Percentiles rank a stretch among this genome's conserved stretches.
These are phyloP conservation scores for Ceratocystis huliohia DNA, from an alignment of 2,329 filamentous ascomycete species.

Conservation along the genomic window DNA sequence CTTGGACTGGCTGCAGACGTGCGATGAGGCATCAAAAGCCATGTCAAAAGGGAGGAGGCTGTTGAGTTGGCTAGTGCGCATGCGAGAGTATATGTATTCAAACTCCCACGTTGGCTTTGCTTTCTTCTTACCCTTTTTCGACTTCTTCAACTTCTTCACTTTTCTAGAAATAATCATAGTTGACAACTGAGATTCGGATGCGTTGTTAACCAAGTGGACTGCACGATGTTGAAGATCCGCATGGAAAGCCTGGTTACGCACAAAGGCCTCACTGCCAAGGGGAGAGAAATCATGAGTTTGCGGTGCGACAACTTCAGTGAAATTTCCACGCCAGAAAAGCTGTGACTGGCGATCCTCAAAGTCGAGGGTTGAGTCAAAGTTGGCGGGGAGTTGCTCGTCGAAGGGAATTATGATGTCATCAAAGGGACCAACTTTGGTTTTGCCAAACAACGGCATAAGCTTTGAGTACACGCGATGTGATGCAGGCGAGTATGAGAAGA, in stretches of 20 bases:
- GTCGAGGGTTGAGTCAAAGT: slow-evolving; percentile 30
- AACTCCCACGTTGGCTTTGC: slow-evolving; percentile 11
- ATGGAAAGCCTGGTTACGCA: slow-evolving; percentile 43
- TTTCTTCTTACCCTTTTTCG: not conserved
- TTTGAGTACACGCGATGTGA: slow-evolving; percentile 48
- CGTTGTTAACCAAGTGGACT: slow-evolving; percentile 53
- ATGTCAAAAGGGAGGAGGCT: slow-evolving; percentile 37
- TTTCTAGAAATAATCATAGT: slow-evolving; percentile 43
- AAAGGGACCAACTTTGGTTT: slow-evolving; percentile 59
- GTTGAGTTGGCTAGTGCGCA: slow-evolving; percentile 7
- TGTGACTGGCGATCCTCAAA: slow-evolving; percentile 51
- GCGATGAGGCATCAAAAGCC: slow-evolving; percentile 5
- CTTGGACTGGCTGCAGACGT: slow-evolving; percentile 11
- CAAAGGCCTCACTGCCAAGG: slow-evolving; percentile 37
- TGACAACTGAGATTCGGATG: slow-evolving; percentile 38
- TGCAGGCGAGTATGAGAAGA: slow-evolving; percentile 51
- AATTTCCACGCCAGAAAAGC: slow-evolving; percentile 58
- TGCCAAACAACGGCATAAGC: slow-evolving; percentile 62
- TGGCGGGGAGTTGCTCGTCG: slow-evolving; percentile 25
- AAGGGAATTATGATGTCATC: slow-evolving; percentile 64
- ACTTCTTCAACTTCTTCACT: slow-evolving; percentile 27
- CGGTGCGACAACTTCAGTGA: slow-evolving; percentile 11
- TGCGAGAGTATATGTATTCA: slow-evolving; percentile 8
- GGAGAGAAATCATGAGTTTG: slow-evolving; percentile 8
- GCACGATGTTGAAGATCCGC: slow-evolving; percentile 58